Evolutionary conservation across 2,329 filamentous ascomycete genomes (phyloP).

Genomic region (Leptographium radiaticola): DNA sequence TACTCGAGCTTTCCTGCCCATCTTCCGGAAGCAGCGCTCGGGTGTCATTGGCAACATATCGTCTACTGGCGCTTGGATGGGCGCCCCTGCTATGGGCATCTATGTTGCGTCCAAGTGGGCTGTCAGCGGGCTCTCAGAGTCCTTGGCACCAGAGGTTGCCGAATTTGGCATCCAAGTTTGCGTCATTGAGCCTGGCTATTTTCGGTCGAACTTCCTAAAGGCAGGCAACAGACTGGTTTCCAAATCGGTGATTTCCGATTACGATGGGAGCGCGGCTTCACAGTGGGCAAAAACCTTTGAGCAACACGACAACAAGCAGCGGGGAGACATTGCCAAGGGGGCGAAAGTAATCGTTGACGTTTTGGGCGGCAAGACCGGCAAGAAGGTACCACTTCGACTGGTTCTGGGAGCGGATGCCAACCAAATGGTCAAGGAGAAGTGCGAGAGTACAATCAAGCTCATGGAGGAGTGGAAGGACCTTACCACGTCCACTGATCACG

Average conservation of each 20-base stretch:
- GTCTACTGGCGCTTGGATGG: not conserved
- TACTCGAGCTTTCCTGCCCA: not conserved
- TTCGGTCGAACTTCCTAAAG: not conserved
- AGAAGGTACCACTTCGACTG: not conserved
- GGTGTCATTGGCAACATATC: not conserved
- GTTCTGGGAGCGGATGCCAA: not conserved
- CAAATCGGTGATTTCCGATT: not conserved
- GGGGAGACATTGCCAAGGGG: not conserved
- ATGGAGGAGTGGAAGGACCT: not conserved
- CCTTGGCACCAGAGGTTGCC: not conserved
- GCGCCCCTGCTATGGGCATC: not conserved
- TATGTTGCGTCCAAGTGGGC: not conserved
- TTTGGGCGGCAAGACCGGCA: not conserved
- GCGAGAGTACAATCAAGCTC: not conserved
- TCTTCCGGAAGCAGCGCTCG: not conserved
- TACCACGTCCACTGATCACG: not conserved
- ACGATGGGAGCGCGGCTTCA: not conserved
- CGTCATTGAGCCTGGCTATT: not conserved
- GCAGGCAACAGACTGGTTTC: not conserved
- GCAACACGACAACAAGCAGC: not conserved
- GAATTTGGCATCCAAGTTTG: not conserved
- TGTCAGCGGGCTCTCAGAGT: not conserved
- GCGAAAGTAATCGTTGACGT: not conserved
- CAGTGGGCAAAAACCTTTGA: not conserved
- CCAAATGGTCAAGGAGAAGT: not conserved